phyloP scores from a whole-genome alignment of 2,329 filamentous ascomycete genomes.

The Penicillium nordicum region DNA sequence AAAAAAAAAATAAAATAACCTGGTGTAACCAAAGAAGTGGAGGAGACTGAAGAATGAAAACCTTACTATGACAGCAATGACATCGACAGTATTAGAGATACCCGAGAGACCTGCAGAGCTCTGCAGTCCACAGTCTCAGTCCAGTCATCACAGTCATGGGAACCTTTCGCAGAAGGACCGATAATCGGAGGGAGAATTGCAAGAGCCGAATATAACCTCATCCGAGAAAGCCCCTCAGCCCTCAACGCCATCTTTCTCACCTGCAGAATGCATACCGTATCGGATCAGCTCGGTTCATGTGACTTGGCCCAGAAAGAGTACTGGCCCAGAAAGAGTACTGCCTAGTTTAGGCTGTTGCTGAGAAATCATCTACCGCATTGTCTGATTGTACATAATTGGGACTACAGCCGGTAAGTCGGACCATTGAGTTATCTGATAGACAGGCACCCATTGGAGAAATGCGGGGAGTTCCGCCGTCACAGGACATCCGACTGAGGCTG shows the following conservation, averaged over 20 bases:
- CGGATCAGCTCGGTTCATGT: slow-evolving; percentile 16
- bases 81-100: neutral
- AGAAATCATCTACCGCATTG: neutral
- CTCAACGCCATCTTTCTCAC: slow-evolving; percentile 1
- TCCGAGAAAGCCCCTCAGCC: neutral
- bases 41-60: neutral
- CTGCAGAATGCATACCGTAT: slow-evolving; percentile 15
- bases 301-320: neutral
- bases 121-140: slow-evolving; percentile 3
- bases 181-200: neutral
- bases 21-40: slow-evolving; percentile 3
- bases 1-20: too few relatives aligned
- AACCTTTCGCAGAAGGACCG: neutral
- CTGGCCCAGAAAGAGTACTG: neutral
- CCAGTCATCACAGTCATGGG: neutral
- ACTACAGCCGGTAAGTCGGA: neutral
- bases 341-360: slow-evolving; percentile 5
- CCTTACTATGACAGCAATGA: slow-evolving; percentile 10
- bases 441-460: neutral
- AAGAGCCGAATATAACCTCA: slow-evolving; percentile 9
- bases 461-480: neutral
- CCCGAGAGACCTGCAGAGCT: too few relatives aligned
- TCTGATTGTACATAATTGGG: neutral
- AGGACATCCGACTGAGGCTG: neutral
- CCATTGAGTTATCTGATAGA: slow-evolving; percentile 3